A percentile compares a stretch with the other conserved stretches of the same genome.
phyloP scores from a whole-genome alignment of 2,329 filamentous ascomycete genomes.

The Eutypella sp. region DNA sequence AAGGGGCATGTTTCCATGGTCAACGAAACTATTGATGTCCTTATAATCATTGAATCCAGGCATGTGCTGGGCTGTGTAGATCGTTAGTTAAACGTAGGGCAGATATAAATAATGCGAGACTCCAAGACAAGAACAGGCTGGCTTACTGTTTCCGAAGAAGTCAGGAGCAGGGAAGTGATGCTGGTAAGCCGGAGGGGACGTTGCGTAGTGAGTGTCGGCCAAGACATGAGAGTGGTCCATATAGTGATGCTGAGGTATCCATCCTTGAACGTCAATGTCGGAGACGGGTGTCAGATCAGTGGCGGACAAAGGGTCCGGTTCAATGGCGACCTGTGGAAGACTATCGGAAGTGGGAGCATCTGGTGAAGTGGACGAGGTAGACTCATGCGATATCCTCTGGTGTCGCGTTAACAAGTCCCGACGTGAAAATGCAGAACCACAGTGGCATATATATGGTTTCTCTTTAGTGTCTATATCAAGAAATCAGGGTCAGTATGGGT shows the following conservation, averaged over 20 bases:
- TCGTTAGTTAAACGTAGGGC: slow-evolving; percentile 9
- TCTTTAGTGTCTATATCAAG: slow-evolving; percentile 42
- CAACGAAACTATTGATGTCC: slow-evolving; percentile 17
- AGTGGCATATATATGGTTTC: slow-evolving; percentile 40
- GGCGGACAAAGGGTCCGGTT: slow-evolving; percentile 24
- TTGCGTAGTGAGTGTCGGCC: slow-evolving; percentile 16
- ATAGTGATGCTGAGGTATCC: slow-evolving; percentile 20
- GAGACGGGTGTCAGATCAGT: slow-evolving; percentile 28
- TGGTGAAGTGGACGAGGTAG: slow-evolving; percentile 22
- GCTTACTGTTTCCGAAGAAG: slow-evolving; percentile 23
- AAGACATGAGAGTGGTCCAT: slow-evolving; percentile 11
- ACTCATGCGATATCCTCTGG: slow-evolving; percentile 34
- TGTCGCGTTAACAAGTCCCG: slow-evolving; percentile 41
- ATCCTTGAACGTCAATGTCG: slow-evolving; percentile 25
- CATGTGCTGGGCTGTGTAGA: slow-evolving; percentile 21
- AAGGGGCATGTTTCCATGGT: slow-evolving; percentile 15
- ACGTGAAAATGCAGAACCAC: slow-evolving; percentile 39
- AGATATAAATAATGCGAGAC: background rate
- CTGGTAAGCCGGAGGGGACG: slow-evolving; percentile 15
- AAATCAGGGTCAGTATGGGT: slow-evolving; percentile 1
- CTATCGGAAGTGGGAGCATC: slow-evolving; percentile 25
- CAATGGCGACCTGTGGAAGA: slow-evolving; percentile 19
- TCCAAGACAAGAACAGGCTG: background rate
- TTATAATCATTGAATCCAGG: slow-evolving; percentile 21
- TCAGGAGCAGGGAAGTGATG: slow-evolving; percentile 21